Evolutionary conservation across 106 monocot species (phyloP).

Genomic region (Dendrobium huoshanense): DNA sequence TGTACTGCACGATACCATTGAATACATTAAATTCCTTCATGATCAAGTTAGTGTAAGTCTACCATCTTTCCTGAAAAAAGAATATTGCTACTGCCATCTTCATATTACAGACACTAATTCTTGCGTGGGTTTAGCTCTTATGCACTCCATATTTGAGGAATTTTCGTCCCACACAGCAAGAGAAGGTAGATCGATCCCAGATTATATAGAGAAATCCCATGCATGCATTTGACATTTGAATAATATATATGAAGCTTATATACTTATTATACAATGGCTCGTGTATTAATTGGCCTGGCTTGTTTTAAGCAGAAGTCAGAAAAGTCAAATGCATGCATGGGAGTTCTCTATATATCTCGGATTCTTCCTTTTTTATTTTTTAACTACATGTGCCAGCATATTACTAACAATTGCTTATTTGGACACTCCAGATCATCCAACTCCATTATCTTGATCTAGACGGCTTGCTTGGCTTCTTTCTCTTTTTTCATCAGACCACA

Average conservation of each 20-base stretch:
- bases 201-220: too few species aligned
- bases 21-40: conserved; percentile 90
- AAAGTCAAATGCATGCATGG: not conserved
- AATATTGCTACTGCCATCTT: not conserved
- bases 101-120: not conserved
- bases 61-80: not conserved
- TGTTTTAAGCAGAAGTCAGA: conserved; percentile 17
- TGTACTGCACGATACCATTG: conserved; percentile 73
- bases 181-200: conserved; percentile 14
- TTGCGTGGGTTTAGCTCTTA: conserved; percentile 28
- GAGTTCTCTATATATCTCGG: too few species aligned
- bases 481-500: too few species aligned
- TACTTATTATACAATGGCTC: not conserved
- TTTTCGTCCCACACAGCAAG: conserved; percentile 42
- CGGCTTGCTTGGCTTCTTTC: too few species aligned
- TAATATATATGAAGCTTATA: not conserved
- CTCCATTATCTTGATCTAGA: too few species aligned
- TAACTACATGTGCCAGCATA: too few species aligned
- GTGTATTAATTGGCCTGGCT: not conserved
- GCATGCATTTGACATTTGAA: not conserved
- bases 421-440: too few species aligned
- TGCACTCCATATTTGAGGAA: conserved; percentile 61
- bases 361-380: too few species aligned
- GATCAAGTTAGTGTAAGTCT: conserved; percentile 70
- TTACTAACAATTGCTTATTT: too few species aligned